Evolutionary conservation across 257 asterid genomes (phyloP).

Genomic region (Primulina tabacum): DNA sequence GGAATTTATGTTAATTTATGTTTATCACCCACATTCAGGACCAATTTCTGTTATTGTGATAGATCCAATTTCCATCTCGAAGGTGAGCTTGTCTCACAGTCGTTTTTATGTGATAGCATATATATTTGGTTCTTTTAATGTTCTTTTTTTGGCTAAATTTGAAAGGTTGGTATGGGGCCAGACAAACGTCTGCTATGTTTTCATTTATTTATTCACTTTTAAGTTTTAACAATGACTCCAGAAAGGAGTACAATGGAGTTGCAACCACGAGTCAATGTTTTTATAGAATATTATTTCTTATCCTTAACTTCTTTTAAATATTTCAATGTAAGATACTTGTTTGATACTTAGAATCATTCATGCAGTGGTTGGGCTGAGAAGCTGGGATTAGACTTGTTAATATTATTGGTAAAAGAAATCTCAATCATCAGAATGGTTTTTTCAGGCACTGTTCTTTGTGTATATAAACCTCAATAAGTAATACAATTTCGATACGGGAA

Average conservation of each 20-base stretch:
- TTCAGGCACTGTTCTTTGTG: background rate
- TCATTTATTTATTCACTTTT: conserved; percentile 3
- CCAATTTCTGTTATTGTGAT: conserved; percentile 73
- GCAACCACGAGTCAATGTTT: background rate
- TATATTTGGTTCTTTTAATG: background rate
- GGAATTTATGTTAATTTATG: conserved; percentile 61
- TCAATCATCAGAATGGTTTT: background rate
- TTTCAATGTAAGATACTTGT: background rate
- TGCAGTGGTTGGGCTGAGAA: conserved; percentile 4
- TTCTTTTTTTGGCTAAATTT: conserved; percentile 1
- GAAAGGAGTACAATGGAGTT: background rate
- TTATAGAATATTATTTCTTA: background rate
- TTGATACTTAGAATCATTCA: background rate
- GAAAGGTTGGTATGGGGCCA: background rate
- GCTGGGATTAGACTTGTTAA: background rate
- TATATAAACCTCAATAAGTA: background rate
- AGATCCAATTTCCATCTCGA: conserved; percentile 56
- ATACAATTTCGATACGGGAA: background rate
- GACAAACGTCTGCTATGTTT: background rate
- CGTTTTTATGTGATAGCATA: background rate
- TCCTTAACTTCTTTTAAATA: conserved; percentile 6
- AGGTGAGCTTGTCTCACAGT: conserved; percentile 38
- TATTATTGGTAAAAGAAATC: background rate
- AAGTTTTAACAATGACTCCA: background rate
- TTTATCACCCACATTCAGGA: conserved; percentile 71